A percentile compares a stretch with the other conserved stretches of the same genome.
phyloP scores from a whole-genome alignment of 768 basidiomycete genomes.

The Boletus rubescentipes region DNA sequence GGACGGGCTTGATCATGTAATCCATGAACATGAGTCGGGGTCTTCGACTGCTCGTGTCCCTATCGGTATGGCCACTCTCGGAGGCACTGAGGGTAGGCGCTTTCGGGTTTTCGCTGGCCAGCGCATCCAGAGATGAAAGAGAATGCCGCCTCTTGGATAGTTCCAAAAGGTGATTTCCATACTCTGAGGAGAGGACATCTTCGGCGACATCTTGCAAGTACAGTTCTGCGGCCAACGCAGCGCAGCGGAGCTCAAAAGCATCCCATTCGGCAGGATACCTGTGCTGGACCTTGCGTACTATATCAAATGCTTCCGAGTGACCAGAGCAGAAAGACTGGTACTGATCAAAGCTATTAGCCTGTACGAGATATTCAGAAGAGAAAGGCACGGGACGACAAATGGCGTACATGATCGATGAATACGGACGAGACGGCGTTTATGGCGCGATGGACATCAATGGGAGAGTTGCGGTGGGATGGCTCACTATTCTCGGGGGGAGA shows the following conservation, averaged over 20 bases:
- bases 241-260: conserved; percentile 78
- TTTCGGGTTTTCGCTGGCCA: conserved; percentile 34
- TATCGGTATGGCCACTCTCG: conserved; percentile 30
- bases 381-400: background rate
- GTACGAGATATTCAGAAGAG: conserved; percentile 7
- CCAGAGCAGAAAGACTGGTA: conserved; percentile 89
- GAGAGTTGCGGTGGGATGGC: conserved; percentile 12
- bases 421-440: conserved; percentile 46
- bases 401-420: conserved; percentile 55
- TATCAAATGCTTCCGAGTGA: conserved; percentile 77
- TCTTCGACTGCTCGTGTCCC: conserved; percentile 28
- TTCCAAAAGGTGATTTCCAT: conserved; percentile 19
- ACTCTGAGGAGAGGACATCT: conserved; percentile 6
- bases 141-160: conserved; percentile 45
- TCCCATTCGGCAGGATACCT: conserved; percentile 77
- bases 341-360: conserved; percentile 73
- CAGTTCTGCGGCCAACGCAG: conserved; percentile 46
- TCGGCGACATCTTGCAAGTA: conserved; percentile 13
- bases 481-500: conserved; percentile 8
- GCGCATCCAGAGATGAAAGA: conserved; percentile 49
- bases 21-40: conserved; percentile 68
- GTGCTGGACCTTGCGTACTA: conserved; percentile 64
- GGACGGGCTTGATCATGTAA: conserved; percentile 96
- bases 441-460: conserved; percentile 42
- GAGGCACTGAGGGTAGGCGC: conserved; percentile 31